Evolutionary conservation across 2,329 filamentous ascomycete species (phyloP).

Genomic region (Cladophialophora exuberans): DNA sequence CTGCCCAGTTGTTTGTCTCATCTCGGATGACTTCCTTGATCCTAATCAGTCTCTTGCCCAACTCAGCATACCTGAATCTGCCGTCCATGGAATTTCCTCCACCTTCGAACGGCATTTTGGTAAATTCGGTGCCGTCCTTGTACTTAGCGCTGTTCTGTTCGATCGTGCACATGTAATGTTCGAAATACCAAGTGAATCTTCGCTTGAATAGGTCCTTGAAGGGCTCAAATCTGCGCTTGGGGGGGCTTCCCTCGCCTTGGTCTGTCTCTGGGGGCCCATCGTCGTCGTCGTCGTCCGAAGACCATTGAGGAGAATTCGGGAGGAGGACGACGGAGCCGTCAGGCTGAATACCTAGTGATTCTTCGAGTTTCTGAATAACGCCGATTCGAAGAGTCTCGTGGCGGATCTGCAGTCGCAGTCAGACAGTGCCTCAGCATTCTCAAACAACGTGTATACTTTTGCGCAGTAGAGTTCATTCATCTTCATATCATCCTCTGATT

Average conservation of each 20-base stretch:
- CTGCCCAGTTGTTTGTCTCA: slow-evolving; percentile 73
- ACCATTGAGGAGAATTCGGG: slow-evolving; percentile 10
- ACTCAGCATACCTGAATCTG: slow-evolving; percentile 75
- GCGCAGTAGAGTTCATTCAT: slow-evolving; percentile 74
- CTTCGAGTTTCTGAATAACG: slow-evolving; percentile 82
- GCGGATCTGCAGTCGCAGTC: slow-evolving; percentile 64
- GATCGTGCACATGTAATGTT: slow-evolving; percentile 77
- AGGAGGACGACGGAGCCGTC: slow-evolving; percentile 49
- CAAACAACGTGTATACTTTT: slow-evolving; percentile 62
- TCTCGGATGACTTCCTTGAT: slow-evolving; percentile 72
- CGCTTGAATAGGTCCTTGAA: slow-evolving; percentile 91
- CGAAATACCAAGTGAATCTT: slow-evolving; percentile 94
- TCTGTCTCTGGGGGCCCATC: slow-evolving; percentile 47
- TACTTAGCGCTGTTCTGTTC: slow-evolving; percentile 65
- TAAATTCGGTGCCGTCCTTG: slow-evolving; percentile 66
- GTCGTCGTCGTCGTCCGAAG: slow-evolving; percentile 40
- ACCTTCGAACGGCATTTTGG: slow-evolving; percentile 86
- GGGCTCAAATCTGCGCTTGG: slow-evolving; percentile 70
- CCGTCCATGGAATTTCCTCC: slow-evolving; percentile 81
- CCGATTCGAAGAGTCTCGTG: slow-evolving; percentile 88
- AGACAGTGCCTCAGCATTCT: not conserved
- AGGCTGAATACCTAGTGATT: slow-evolving; percentile 68
- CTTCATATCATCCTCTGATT: slow-evolving; percentile 69
- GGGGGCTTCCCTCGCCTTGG: slow-evolving; percentile 54
- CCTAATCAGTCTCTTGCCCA: slow-evolving; percentile 68